Conservation (phyloP, 495 filamentous ascomycete genomes). For the Acidiella bohemica region DNA sequence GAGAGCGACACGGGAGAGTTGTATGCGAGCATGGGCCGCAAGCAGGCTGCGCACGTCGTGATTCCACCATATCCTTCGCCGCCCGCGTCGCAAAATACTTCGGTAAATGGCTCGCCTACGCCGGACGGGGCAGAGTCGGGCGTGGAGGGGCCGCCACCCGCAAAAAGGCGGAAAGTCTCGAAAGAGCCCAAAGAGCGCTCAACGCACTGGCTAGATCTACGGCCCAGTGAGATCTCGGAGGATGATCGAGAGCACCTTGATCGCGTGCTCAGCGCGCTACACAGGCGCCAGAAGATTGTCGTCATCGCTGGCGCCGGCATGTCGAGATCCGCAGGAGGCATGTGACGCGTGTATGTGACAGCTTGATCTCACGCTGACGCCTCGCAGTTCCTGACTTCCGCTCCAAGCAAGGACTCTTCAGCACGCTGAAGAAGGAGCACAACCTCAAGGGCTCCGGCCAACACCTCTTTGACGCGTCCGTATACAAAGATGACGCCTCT, state of each 20-base stretch:
- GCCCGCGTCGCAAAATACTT: conserved; percentile 45
- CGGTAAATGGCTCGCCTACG: conserved; percentile 24
- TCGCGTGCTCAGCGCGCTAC: conserved; percentile 58
- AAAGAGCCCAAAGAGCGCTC: conserved; percentile 57
- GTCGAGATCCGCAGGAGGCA: conserved; percentile 90
- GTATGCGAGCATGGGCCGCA: background rate
- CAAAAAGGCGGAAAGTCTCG: conserved; percentile 55
- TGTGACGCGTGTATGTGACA: conserved; percentile 26
- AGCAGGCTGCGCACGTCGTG: no score
- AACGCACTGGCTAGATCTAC: conserved; percentile 63
- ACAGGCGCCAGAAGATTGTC: conserved; percentile 86
- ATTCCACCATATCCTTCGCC: conserved; percentile 39
- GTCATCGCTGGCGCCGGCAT: conserved; percentile 95
- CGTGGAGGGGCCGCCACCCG: conserved; percentile 37
- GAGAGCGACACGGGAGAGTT: no score
- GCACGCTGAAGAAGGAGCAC: conserved; percentile 65
- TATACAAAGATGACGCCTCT: conserved; percentile 79
- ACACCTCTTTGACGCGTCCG: conserved; percentile 90
- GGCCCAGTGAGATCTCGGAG: conserved; percentile 29
- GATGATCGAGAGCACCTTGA: conserved; percentile 46
- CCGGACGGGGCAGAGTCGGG: conserved; percentile 23
- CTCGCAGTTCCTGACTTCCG: conserved; percentile 85
- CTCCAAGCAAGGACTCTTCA: conserved; percentile 77
- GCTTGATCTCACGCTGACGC: background rate
- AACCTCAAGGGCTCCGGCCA: conserved; percentile 89